Evolutionary conservation across 495 filamentous ascomycete genomes (phyloP), one percentile per base, ranked within the genome.

Genomic region (Acidiella bohemica): DNA sequence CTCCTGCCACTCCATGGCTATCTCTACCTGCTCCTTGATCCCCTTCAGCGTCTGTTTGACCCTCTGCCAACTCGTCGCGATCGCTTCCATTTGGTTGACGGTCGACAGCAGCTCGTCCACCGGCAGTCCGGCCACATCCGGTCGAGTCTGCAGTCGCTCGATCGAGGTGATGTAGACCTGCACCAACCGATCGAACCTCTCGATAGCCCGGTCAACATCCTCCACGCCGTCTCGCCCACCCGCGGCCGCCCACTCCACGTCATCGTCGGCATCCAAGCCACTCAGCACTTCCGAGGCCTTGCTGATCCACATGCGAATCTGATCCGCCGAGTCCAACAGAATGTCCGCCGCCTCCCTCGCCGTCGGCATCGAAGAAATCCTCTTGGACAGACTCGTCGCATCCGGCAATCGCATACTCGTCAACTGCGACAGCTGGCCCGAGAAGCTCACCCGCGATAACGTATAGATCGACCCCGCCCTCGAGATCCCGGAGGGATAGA

Each of bases 1-100:
- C 62, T 96, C 90, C 57, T 93, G 86, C 88, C 88, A 97, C 50
- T 97, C 90, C 84, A 95, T 87, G 6, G 90, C 90, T 35, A 93
- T 69, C 59, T 95, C 90, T 5, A 96, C 88, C 47, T 94, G 86
- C 27, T 73, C 72, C 53, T 94, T 93, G 34, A 93, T 76, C 23
- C 62, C 75, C 47, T 75, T 77, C 27, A 97, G 59, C 13, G 79
- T 78, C 12, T 55, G 66, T 50, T 81, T 78, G 42, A 94, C 81
- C 46, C 79, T 74, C 3, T 72, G 64, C 90, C 90, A 97, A 49
- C 82, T 81, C n/a, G 67, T 65, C 41, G 92, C 57, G 28, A 92
- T 92, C 12, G 62, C 63, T 46, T 95, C 87, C 79, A 94, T 93
- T 58, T 92, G 83, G 13, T 67, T 65, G 11, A 95, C 81, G 7